These are phyloP conservation scores for Trametopsis cervina DNA, from an alignment of 768 basidiomycete species.

Conservation along the genomic window DNA sequence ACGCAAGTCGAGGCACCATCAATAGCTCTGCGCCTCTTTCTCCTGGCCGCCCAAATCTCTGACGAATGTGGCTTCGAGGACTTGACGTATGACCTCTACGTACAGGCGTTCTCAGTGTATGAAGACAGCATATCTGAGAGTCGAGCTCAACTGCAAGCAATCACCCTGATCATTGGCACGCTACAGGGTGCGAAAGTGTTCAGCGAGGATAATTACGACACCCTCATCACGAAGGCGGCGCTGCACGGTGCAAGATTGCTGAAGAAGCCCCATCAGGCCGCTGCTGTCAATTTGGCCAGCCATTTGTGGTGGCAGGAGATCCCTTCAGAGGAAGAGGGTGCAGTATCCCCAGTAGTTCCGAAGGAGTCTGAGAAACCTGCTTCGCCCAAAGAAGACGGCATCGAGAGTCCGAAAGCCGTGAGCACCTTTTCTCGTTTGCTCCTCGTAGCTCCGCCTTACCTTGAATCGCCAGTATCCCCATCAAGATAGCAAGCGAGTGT, in stretches of 20 bases:
- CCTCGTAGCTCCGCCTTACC: conserved; percentile 9
- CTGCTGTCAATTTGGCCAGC: conserved; percentile 89
- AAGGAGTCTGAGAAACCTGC: conserved; percentile 27
- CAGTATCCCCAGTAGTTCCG: conserved; percentile 19
- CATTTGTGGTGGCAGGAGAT: conserved; percentile 98
- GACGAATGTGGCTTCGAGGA: conserved; percentile 96
- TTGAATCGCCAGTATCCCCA: conserved; percentile 55
- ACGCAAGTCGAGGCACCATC: conserved; percentile 89
- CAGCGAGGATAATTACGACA: conserved; percentile 92
- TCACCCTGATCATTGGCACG: conserved; percentile 89
- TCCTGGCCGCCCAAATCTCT: conserved; percentile 91
- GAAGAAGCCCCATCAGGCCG: conserved; percentile 98
- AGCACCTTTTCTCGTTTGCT: conserved; percentile 7
- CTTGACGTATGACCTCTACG: conserved; percentile 94
- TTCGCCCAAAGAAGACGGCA: conserved; percentile 31
- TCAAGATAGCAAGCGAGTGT: conserved; percentile 93
- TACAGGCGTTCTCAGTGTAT: conserved; percentile 96
- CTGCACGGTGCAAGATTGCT: conserved; percentile 91
- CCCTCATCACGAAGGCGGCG: conserved; percentile 97
- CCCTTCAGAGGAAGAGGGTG: conserved; percentile 38
- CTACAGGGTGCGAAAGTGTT: conserved; percentile 89
- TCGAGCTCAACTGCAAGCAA: conserved; percentile 93
- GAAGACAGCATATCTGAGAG: conserved; percentile 97
- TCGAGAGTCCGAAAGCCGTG: conserved; percentile 24
- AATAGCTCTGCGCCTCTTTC: conserved; percentile 91